Evolutionary conservation across 2,329 filamentous ascomycete species (phyloP).

Genomic region (Elsinoe australis): DNA sequence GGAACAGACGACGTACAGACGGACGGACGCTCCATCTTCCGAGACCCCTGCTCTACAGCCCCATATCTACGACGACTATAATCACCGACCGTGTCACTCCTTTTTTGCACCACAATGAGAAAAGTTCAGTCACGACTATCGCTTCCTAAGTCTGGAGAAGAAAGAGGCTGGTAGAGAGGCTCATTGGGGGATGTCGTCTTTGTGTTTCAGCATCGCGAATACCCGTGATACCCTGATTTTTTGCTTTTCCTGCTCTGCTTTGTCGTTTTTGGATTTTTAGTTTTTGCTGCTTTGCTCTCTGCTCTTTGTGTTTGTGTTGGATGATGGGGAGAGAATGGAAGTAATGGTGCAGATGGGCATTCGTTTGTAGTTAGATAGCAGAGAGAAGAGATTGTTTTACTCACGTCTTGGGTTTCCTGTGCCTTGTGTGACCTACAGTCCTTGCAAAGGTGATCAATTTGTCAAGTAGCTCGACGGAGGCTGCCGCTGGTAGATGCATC

Average conservation of each 20-base stretch:
- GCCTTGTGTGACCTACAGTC: background rate
- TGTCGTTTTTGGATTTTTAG: conserved; percentile 12
- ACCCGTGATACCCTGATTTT: conserved; percentile 18
- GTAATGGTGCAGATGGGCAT: conserved; percentile 15
- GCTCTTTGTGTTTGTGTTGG: conserved; percentile 11
- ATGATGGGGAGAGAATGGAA: conserved; percentile 7
- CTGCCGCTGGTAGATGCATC: too few relatives aligned
- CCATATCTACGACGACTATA: conserved; percentile 2
- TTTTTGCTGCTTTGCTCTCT: conserved; percentile 16
- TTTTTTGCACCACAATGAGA: conserved; percentile 7
- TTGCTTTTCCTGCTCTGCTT: conserved; percentile 15
- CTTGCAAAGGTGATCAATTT: background rate
- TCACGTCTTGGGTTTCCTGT: background rate
- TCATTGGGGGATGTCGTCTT: conserved; percentile 8
- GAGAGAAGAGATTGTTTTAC: conserved; percentile 10
- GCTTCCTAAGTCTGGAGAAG: background rate
- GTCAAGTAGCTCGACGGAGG: background rate
- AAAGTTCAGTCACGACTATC: background rate
- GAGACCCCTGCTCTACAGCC: background rate
- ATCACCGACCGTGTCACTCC: conserved; percentile 11
- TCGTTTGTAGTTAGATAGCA: conserved; percentile 7
- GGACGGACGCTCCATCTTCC: conserved; percentile 8
- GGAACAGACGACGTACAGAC: background rate
- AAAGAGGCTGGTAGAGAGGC: conserved; percentile 8
- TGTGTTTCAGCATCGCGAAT: conserved; percentile 17